Conservation (phyloP, 768 basidiomycete genomes). For the Cystobasidium onofrii region DNA sequence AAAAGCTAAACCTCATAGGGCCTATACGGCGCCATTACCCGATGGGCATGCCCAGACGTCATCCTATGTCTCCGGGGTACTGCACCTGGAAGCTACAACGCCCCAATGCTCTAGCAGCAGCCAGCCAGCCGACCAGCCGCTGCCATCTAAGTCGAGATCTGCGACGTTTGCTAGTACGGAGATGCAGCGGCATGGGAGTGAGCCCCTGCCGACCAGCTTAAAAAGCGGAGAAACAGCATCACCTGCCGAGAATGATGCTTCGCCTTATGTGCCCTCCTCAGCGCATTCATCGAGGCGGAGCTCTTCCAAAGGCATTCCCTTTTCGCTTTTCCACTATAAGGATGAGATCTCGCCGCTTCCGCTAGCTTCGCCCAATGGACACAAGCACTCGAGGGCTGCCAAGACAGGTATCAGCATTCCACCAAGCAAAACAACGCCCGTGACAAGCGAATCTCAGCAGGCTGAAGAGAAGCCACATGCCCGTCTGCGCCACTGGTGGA, state of each 20-base stretch:
- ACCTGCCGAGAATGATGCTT: too few species aligned
- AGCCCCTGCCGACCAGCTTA: neutral
- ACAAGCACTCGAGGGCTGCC: neutral
- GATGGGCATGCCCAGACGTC: too few species aligned
- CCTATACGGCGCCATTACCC: constrained; percentile 17
- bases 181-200: neutral
- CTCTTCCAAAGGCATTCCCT: neutral
- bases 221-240: too few species aligned
- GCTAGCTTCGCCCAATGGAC: neutral
- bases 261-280: too few species aligned
- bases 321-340: neutral
- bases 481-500: constrained; percentile 21
- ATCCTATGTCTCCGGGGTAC: too few species aligned
- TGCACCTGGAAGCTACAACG: too few species aligned
- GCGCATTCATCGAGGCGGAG: too few species aligned
- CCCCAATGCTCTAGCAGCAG: neutral
- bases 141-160: too few species aligned
- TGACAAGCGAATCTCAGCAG: neutral
- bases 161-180: neutral
- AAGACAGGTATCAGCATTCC: constrained; percentile 5
- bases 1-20: constrained; percentile 3
- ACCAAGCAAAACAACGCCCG: constrained; percentile 5
- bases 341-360: neutral
- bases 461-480: neutral
- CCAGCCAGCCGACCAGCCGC: too few species aligned